phyloP scores from a whole-genome alignment of 129 eudicot species.

The Arctium lappa region DNA sequence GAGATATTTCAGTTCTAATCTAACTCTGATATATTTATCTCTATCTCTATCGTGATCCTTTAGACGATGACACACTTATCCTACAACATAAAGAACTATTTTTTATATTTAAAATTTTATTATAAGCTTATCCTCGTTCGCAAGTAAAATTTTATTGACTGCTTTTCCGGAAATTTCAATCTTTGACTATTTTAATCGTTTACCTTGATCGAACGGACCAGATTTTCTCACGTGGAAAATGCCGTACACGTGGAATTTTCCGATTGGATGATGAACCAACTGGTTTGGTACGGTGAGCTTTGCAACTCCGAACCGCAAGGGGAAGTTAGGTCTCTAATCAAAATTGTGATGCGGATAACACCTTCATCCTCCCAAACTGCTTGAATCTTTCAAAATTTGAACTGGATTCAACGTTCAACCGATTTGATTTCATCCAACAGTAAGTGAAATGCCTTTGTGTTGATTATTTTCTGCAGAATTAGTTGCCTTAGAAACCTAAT shows the following conservation, averaged over 20 bases:
- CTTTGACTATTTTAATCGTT: background rate
- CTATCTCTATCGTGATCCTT: no score
- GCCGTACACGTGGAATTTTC: constrained; percentile 1
- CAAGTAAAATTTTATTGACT: background rate
- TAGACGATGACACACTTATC: no score
- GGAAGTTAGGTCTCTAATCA: background rate
- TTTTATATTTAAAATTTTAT: background rate
- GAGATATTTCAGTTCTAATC: no score
- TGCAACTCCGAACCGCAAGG: background rate
- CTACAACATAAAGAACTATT: no score
- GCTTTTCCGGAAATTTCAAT: background rate
- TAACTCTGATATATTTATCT: no score
- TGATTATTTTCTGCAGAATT: background rate
- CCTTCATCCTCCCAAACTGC: constrained; percentile 12
- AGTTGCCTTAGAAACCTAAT: constrained; percentile 14
- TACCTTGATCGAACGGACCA: background rate
- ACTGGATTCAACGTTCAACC: background rate
- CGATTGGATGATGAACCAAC: constrained; percentile 4
- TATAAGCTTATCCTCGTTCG: no score
- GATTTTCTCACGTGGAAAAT: background rate
- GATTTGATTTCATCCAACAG: constrained; percentile 14
- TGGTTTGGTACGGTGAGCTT: background rate
- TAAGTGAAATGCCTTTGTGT: constrained; percentile 15
- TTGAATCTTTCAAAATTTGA: constrained; percentile 3
- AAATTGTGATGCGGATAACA: constrained; percentile 5